These are phyloP conservation scores for Alternaria consortialis DNA, from an alignment of 2,329 filamentous ascomycete species.

Conservation along the genomic window DNA sequence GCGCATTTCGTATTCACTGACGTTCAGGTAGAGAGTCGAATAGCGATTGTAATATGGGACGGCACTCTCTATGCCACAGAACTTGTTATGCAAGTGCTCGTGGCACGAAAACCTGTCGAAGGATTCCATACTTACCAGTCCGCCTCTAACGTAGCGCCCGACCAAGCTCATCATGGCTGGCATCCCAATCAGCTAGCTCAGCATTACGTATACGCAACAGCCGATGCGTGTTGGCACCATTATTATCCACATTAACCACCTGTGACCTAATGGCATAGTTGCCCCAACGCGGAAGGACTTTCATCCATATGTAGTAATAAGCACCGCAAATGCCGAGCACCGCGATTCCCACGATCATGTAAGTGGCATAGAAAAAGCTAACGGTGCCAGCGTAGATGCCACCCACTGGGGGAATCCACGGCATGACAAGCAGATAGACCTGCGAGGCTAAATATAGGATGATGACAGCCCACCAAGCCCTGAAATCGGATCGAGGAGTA, in stretches of 20 bases:
- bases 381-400: constrained; percentile 60
- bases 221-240: constrained; percentile 40
- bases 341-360: constrained; percentile 69
- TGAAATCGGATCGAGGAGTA: constrained; percentile 32
- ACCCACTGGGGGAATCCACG: constrained; percentile 73
- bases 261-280: constrained; percentile 39
- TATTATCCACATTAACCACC: constrained; percentile 35
- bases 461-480: constrained; percentile 35
- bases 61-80: too few relatives aligned
- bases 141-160: constrained; percentile 14
- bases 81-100: too few relatives aligned
- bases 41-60: too few relatives aligned
- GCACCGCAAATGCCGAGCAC: constrained; percentile 29
- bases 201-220: constrained; percentile 36
- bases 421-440: constrained; percentile 67
- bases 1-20: too few relatives aligned
- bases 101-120: too few relatives aligned
- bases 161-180: constrained; percentile 36
- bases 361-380: constrained; percentile 78
- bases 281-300: constrained; percentile 28
- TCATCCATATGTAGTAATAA: constrained; percentile 43
- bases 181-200: constrained; percentile 42
- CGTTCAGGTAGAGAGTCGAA: too few relatives aligned
- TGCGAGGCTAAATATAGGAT: constrained; percentile 37
- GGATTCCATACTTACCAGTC: background rate